These are phyloP conservation scores for Kandelia obovata DNA, from an alignment of 345 rosid genomes.

Conservation along the genomic window DNA sequence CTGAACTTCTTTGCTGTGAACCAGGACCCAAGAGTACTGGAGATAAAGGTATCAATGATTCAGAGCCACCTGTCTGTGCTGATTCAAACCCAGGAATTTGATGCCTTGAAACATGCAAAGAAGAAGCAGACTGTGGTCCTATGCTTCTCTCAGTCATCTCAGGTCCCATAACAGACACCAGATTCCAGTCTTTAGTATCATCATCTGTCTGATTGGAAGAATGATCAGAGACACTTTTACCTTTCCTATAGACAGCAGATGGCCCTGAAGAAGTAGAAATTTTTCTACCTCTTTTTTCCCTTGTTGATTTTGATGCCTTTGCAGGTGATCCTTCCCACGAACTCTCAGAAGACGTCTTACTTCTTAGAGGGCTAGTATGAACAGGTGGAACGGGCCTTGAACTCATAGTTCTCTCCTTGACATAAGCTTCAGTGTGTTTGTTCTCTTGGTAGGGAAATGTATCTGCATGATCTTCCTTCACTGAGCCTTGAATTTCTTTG, in stretches of 20 bases:
- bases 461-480: background rate
- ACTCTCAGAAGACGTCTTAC: constrained; percentile 14
- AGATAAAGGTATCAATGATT: constrained; percentile 7
- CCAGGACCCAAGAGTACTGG: constrained; percentile 14
- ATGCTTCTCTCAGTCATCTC: constrained; percentile 9
- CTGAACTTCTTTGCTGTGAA: background rate
- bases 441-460: background rate
- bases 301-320: constrained; percentile 6
- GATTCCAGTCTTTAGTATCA: constrained; percentile 8
- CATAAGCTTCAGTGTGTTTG: background rate
- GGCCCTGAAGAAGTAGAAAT: background rate
- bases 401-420: background rate
- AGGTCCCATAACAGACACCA: constrained; percentile 3
- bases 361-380: constrained; percentile 13
- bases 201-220: constrained; percentile 7
- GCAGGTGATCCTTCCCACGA: constrained; percentile 9
- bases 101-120: constrained; percentile 15
- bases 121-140: background rate
- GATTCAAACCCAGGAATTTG: constrained; percentile 9
- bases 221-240: constrained; percentile 11
- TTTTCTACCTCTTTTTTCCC: constrained; percentile 12
- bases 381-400: constrained; percentile 9
- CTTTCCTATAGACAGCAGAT: constrained; percentile 9
- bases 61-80: constrained; percentile 9
- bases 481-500: background rate